phyloP scores from a whole-genome alignment of 2,329 filamentous ascomycete species.

The Colletotrichum paranaense region DNA sequence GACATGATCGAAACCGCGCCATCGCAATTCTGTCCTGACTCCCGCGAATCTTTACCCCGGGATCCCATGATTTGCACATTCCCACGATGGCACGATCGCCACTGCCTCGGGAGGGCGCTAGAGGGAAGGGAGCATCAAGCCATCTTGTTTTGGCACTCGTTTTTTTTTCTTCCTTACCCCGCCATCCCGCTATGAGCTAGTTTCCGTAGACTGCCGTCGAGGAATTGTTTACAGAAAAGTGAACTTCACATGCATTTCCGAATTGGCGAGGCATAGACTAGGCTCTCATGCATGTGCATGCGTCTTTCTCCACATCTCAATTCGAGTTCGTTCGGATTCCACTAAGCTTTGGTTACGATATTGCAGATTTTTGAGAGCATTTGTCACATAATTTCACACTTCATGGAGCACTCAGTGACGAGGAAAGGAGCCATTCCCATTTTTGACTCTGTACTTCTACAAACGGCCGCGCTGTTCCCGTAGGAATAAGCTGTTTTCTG shows the following conservation, averaged over 20 bases:
- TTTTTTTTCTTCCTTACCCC: conserved; percentile 5
- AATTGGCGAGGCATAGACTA: not conserved
- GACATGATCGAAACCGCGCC: not conserved
- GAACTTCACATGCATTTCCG: not conserved
- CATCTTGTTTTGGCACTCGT: conserved; percentile 11
- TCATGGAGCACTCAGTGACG: not conserved
- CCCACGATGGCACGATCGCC: conserved; percentile 18
- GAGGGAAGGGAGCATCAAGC: conserved; percentile 3
- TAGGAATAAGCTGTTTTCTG: conserved; percentile 28
- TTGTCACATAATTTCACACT: not conserved
- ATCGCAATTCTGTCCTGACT: not conserved
- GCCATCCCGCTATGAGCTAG: conserved; percentile 14
- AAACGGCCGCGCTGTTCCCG: conserved; percentile 30
- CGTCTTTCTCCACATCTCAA: not conserved
- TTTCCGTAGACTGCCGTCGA: not conserved
- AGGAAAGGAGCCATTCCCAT: conserved; percentile 24
- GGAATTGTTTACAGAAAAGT: conserved; percentile 3
- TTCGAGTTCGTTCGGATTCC: not conserved
- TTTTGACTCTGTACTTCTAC: conserved; percentile 31
- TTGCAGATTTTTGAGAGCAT: not conserved
- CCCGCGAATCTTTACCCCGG: not conserved
- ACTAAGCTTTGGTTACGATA: not conserved
- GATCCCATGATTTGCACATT: conserved; percentile 4
- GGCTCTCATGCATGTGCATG: not conserved
- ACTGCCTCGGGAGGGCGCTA: conserved; percentile 6